A percentile compares a stretch with the other conserved stretches of the same genome.
Evolutionary conservation across 164 flowering plant species (phyloP).

Genomic region (Dillenia suffruticosa): DNA sequence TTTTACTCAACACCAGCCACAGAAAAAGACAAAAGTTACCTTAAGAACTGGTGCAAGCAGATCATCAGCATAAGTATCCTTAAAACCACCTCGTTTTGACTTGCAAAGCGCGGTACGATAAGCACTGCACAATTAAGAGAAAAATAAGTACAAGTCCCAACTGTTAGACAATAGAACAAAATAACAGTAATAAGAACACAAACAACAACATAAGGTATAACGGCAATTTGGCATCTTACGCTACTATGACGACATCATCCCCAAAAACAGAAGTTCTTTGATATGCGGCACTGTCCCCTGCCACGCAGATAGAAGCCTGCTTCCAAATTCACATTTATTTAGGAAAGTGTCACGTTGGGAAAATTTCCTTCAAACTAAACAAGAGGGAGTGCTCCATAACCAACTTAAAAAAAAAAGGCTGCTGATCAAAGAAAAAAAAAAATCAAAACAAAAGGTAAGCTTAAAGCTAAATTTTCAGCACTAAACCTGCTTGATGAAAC

Average conservation of each 20-base stretch:
- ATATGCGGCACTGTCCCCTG: slow-evolving; percentile 80
- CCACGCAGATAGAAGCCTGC: slow-evolving; percentile 72
- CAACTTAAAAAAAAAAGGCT: too few relatives aligned
- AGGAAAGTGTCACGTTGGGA: background rate
- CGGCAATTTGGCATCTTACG: slow-evolving; percentile 43
- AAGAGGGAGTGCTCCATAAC: too few relatives aligned
- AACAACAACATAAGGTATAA: background rate
- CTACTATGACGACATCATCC: slow-evolving; percentile 92
- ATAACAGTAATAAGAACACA: background rate
- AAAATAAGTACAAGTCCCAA: background rate
- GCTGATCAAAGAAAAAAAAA: too few relatives aligned
- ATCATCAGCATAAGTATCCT: slow-evolving; percentile 86
- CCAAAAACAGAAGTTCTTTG: slow-evolving; percentile 63
- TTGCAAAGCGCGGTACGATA: slow-evolving; percentile 78
- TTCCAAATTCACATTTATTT: background rate
- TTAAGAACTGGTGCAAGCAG: slow-evolving; percentile 79
- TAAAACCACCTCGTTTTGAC: slow-evolving; percentile 88
- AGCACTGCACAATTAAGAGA: slow-evolving; percentile 37
- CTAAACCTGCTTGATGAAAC: too few relatives aligned
- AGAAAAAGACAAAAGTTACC: slow-evolving; percentile 29
- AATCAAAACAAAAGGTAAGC: too few relatives aligned
- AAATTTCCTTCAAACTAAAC: too few relatives aligned
- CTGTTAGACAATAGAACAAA: background rate
- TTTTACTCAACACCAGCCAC: background rate
- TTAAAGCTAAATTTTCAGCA: too few relatives aligned